A percentile compares a stretch with the other conserved stretches of the same genome.
These are phyloP conservation scores for Lotus japonicus DNA, from an alignment of 306 rosid species.

Conservation along the genomic window DNA sequence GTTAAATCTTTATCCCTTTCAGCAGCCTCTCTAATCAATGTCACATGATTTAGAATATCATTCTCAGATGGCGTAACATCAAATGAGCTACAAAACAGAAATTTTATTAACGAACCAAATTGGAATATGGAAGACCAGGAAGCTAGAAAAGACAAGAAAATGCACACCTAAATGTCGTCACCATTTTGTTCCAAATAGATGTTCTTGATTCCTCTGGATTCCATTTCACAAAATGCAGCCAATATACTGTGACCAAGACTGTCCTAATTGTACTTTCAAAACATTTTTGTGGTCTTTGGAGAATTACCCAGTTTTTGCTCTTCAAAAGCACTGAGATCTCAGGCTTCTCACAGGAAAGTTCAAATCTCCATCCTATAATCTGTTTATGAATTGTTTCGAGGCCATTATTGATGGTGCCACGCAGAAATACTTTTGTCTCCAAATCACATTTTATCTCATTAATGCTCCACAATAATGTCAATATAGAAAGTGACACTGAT, in stretches of 20 bases:
- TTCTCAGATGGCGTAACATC: slow-evolving; percentile 32
- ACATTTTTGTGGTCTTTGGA: slow-evolving; percentile 46
- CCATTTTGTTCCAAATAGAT: slow-evolving; percentile 34
- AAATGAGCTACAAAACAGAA: slow-evolving; percentile 38
- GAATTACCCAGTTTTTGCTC: slow-evolving; percentile 46
- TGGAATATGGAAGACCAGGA: not conserved
- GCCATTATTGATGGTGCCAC: slow-evolving; percentile 34
- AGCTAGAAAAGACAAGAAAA: slow-evolving; percentile 7
- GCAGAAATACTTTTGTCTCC: slow-evolving; percentile 27
- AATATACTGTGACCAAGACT: slow-evolving; percentile 41
- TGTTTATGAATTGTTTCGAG: slow-evolving; percentile 32
- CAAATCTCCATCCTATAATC: slow-evolving; percentile 56
- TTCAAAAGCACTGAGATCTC: slow-evolving; percentile 45
- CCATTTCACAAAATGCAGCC: slow-evolving; percentile 57
- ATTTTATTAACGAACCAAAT: slow-evolving; percentile 11
- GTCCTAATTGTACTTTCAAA: slow-evolving; percentile 36
- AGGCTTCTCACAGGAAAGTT: slow-evolving; percentile 35
- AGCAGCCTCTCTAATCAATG: slow-evolving; percentile 40
- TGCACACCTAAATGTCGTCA: slow-evolving; percentile 32
- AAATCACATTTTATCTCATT: slow-evolving; percentile 20
- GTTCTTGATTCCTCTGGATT: slow-evolving; percentile 30
- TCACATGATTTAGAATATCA: slow-evolving; percentile 34
- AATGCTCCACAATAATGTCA: slow-evolving; percentile 44
- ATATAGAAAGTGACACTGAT: slow-evolving; percentile 31
- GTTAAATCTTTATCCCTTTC: slow-evolving; percentile 36